Evolutionary conservation across 495 filamentous ascomycete species (phyloP).

Genomic region (Trypethelium eluteriae): DNA sequence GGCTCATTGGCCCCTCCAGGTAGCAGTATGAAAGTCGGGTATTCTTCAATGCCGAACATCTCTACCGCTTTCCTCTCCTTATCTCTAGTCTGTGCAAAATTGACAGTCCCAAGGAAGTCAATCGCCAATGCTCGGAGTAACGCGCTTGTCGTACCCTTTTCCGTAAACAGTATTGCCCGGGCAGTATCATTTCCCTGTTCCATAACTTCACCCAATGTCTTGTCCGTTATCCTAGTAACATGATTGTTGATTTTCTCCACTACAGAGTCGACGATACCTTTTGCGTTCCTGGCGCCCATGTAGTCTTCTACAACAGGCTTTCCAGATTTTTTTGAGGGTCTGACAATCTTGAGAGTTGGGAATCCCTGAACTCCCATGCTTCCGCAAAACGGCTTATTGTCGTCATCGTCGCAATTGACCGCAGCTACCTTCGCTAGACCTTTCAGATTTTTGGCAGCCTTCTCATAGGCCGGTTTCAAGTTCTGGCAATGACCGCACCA

Average conservation of each 20-base stretch:
- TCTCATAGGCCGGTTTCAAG: conserved; percentile 91
- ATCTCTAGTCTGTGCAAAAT: conserved; percentile 75
- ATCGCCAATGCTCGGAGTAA: conserved; percentile 78
- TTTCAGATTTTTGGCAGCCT: conserved; percentile 77
- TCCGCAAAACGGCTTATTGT: conserved; percentile 84
- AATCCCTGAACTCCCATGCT: conserved; percentile 89
- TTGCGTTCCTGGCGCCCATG: conserved; percentile 70
- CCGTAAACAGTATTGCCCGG: conserved; percentile 89
- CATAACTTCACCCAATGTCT: conserved; percentile 70
- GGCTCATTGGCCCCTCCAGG: conserved; percentile 62
- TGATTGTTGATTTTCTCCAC: conserved; percentile 84
- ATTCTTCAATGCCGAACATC: conserved; percentile 66
- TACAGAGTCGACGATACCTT: conserved; percentile 80
- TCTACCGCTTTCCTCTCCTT: conserved; percentile 67
- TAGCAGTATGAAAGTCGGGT: conserved; percentile 74
- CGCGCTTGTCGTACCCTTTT: conserved; percentile 81
- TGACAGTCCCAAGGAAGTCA: conserved; percentile 78
- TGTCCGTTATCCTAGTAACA: conserved; percentile 72
- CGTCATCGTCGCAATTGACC: conserved; percentile 90
- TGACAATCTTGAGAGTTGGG: conserved; percentile 91
- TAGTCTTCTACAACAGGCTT: conserved; percentile 90
- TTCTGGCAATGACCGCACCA: conserved; percentile 97
- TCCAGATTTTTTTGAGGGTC: conserved; percentile 71
- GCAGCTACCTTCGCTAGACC: conserved; percentile 91
- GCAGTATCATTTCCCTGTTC: conserved; percentile 60